Base-by-base conservation (phyloP, 768 basidiomycete species). In the Suillus ampliporus region DNA sequence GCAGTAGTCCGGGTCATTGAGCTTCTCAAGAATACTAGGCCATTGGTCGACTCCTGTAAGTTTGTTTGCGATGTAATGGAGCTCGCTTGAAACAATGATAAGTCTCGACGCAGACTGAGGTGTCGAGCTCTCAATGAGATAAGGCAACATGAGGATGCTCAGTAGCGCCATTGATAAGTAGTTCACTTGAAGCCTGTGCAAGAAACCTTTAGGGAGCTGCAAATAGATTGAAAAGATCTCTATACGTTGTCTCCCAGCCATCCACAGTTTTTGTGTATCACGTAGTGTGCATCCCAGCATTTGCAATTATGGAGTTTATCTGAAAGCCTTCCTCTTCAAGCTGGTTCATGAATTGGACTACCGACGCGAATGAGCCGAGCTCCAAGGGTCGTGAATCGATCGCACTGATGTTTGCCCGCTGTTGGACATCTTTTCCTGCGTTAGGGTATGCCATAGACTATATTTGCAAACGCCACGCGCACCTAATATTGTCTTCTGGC, bases 211-310 rank as follows among this genome's bases (percentile, higher is more conserved):
- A 15, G 13, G n/a, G 11, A 41, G 19, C 3, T 15, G 28, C 15
- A 23, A 13, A 23, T 19, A 2, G 26, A 11, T 21, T 19, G 31
- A 61, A 50, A 10, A 35, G 57, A 46, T 26, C 37, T n/a, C 67
- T 70, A 23, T 64, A 84, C 85, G 66, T 72, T 41, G 67, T 43
- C 65, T 86, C 84, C 80, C 81, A 86, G 4, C 81, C 83, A 63
- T 86, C 84, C 2, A 63, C 43, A 1, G 80, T 80, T 19, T 65
- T 61, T 19, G 64, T 38, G 44, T 78, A 78, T 1, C 58, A 40
- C 0, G 1, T 1, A 2, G 40, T 15, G 1, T 65, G 54, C 9
- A 71, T 54, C 14, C 71, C 77, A 4, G 77, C 79, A 50, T 75
- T 78, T 9, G 69, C 68, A 23, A 79, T 63, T 17, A 80, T 56